These are phyloP conservation scores for Solanum hybrid DNA, from an alignment of 305 asterid genomes.

Conservation along the genomic window DNA sequence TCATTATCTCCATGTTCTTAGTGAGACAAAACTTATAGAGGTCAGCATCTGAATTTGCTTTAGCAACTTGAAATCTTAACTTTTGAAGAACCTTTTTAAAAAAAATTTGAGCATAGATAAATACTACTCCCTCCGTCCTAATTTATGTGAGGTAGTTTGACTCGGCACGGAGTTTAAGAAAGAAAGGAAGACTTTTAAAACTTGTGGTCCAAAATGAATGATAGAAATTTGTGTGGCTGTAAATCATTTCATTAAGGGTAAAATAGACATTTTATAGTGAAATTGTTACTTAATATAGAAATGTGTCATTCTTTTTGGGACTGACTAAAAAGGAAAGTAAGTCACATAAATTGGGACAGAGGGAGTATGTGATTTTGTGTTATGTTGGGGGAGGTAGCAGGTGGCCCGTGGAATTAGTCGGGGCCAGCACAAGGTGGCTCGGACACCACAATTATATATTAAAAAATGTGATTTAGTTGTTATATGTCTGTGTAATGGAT, in stretches of 20 bases:
- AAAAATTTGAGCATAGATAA: not conserved
- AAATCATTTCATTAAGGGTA: no score
- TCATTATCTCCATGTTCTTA: constrained; percentile 35
- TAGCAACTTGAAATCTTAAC: not conserved
- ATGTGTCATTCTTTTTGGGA: no score
- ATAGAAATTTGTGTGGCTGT: no score
- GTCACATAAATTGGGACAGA: no score
- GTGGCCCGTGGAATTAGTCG: not conserved
- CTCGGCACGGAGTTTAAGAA: no score
- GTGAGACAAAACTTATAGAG: constrained; percentile 32
- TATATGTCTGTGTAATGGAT: not conserved
- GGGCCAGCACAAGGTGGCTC: not conserved
- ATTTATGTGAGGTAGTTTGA: no score
- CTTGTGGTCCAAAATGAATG: no score
- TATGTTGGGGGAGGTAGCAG: not conserved
- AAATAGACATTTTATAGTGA: no score
- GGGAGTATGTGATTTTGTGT: not conserved
- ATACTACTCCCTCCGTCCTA: no score
- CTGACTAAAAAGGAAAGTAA: no score
- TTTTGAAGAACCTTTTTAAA: not conserved
- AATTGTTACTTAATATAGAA: no score
- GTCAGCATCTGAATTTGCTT: constrained; percentile 1
- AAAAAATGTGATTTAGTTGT: not conserved
- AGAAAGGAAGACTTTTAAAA: no score
- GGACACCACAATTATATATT: not conserved